These are phyloP conservation scores for Mariannaea sp. DNA, from an alignment of 2,329 filamentous ascomycete species.

Conservation along the genomic window DNA sequence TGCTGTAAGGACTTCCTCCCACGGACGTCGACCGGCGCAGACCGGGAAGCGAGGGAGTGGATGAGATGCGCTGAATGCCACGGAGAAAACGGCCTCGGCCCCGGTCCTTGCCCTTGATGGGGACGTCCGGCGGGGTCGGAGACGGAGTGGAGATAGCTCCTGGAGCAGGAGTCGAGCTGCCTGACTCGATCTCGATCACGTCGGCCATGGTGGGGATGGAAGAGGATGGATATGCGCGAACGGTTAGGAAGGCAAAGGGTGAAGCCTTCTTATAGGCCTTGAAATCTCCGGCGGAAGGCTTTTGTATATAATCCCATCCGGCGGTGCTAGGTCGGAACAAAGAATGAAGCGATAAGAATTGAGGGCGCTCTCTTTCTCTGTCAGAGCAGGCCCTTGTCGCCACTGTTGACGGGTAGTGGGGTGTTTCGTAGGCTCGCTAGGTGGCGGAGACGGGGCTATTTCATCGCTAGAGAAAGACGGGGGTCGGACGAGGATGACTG, in stretches of 20 bases:
- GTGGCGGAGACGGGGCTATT: constrained; percentile 28
- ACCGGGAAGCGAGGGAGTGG: constrained; percentile 72
- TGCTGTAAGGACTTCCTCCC: constrained; percentile 67
- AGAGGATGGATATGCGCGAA: constrained; percentile 5
- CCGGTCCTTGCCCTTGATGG: constrained; percentile 66
- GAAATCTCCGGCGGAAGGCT: background rate
- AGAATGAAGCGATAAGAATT: background rate
- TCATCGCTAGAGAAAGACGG: constrained; percentile 30
- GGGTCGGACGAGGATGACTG: constrained; percentile 3
- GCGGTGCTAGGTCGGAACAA: background rate
- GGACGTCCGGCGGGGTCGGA: constrained; percentile 36
- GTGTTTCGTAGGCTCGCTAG: constrained; percentile 15
- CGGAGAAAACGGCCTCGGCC: constrained; percentile 72
- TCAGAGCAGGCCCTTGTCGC: constrained; percentile 11
- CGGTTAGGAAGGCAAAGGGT: too few relatives aligned
- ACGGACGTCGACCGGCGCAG: constrained; percentile 68
- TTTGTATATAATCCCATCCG: constrained; percentile 8
- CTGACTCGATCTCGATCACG: constrained; percentile 32
- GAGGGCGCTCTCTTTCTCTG: too few relatives aligned
- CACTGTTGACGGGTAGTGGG: constrained; percentile 23
- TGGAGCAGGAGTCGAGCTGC: constrained; percentile 36
- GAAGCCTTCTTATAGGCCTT: too few relatives aligned
- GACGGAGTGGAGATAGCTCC: constrained; percentile 34
- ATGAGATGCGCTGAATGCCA: constrained; percentile 80
- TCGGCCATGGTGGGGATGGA: constrained; percentile 30